A percentile compares a stretch with the other conserved stretches of the same genome.
Evolutionary conservation across 805 yeast species (phyloP).

Genomic region (Metschnikowia bowlesiae): DNA sequence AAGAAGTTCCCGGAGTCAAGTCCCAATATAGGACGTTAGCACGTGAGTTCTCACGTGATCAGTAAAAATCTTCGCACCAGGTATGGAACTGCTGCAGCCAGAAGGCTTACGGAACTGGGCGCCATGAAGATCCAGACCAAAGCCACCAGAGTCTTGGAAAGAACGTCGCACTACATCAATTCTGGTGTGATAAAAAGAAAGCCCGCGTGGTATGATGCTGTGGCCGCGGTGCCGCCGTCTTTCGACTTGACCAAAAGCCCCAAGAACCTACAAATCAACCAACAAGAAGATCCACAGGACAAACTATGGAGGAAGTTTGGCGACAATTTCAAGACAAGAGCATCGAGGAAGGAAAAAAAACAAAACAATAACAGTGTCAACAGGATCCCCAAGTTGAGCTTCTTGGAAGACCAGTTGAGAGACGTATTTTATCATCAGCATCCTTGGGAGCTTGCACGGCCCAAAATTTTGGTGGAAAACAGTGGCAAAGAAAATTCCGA

Average conservation of each 20-base stretch:
- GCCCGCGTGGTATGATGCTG: constrained; percentile 89
- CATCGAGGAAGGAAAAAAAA: constrained; percentile 30
- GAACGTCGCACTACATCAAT: constrained; percentile 71
- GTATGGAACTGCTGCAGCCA: background rate
- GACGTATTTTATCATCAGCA: constrained; percentile 82
- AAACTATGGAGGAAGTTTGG: constrained; percentile 12
- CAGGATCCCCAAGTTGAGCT: constrained; percentile 51
- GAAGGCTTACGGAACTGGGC: background rate
- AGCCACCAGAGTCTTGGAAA: constrained; percentile 73
- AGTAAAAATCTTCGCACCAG: constrained; percentile 4
- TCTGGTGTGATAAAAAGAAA: constrained; percentile 64
- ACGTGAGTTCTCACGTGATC: constrained; percentile 6
- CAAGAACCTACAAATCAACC: constrained; percentile 26
- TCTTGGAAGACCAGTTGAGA: constrained; percentile 78
- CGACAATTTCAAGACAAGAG: constrained; percentile 44
- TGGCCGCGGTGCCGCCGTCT: constrained; percentile 78
- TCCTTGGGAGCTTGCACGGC: constrained; percentile 97
- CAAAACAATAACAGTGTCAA: constrained; percentile 40
- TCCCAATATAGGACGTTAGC: background rate
- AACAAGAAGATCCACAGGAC: constrained; percentile 26
- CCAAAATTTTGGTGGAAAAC: constrained; percentile 77
- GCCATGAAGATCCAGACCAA: constrained; percentile 59
- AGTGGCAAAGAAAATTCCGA: constrained; percentile 51
- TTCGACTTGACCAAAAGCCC: constrained; percentile 51
- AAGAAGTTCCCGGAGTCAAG: background rate